phyloP scores from a whole-genome alignment of 148 eudicot species.

The Oxyria digyna region DNA sequence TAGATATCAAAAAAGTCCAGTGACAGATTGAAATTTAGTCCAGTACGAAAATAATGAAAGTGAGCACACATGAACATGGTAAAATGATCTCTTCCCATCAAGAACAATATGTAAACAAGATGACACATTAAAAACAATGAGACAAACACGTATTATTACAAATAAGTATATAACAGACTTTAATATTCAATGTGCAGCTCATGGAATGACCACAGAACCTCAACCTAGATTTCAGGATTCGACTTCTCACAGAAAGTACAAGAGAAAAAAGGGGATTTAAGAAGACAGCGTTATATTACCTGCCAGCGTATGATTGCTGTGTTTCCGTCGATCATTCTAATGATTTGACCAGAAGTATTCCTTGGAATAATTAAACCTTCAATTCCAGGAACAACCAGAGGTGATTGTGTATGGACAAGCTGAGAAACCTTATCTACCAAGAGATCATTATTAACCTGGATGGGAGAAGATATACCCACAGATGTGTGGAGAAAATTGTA shows the following conservation, averaged over 20 bases:
- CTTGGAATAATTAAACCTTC: slow-evolving; percentile 72
- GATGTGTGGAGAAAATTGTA: slow-evolving; percentile 84
- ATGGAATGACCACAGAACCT: neutral
- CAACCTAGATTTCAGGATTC: neutral
- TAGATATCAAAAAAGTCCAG: neutral
- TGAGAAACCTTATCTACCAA: slow-evolving; percentile 36
- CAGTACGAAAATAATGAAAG: neutral
- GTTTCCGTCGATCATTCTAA: slow-evolving; percentile 50
- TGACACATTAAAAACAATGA: neutral
- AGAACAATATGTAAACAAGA: neutral
- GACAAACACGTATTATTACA: neutral
- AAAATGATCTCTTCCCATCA: neutral
- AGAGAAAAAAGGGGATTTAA: neutral
- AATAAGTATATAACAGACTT: neutral
- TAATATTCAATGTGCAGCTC: neutral
- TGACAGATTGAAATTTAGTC: neutral
- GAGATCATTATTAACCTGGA: slow-evolving; percentile 41
- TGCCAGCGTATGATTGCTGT: slow-evolving; percentile 89
- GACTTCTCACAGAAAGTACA: neutral
- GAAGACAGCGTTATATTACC: slow-evolving; percentile 31
- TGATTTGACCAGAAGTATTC: slow-evolving; percentile 59
- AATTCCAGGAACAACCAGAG: slow-evolving; percentile 58
- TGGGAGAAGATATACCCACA: slow-evolving; percentile 62
- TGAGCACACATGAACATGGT: neutral
- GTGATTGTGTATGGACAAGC: slow-evolving; percentile 45